Evolutionary conservation across 2,329 filamentous ascomycete species (phyloP), one percentile per base, ranked within the genome.

Genomic region (Exophiala mesophila): DNA sequence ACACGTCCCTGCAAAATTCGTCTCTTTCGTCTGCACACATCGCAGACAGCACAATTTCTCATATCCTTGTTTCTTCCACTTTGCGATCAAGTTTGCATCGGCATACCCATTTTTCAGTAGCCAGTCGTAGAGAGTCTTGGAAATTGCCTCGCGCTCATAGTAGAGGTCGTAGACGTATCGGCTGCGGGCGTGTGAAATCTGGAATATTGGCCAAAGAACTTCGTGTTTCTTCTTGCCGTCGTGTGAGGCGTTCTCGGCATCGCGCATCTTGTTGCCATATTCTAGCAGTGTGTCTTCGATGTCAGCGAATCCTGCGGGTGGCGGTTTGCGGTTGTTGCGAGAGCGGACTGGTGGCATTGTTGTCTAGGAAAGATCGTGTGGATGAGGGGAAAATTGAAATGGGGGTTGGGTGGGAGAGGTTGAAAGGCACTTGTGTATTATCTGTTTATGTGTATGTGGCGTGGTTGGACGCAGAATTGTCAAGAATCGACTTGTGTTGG

Each of bases 1-100:
- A 63, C 92, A 98, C 1, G 90, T 98, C 52, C 87, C 85, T 65
- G 90, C 92, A 72, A 97, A 98, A 66, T 98, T 98, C 20, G 92
- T 98, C 73, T 98, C 92, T 67, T 97, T 97, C n/a, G 92, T 96
- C 67, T 98, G 92, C 43, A 98, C 90, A 66, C 92, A 98, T 50
- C 89, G 80, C 41, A 96, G 73, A 64, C 92, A 98, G 67, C 92
- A 98, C 31, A 98, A 70, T 85, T 97, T 96, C 67, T 98, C 92
- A 60, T 98, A 98, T 12, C 92, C 92, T 59, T 94, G 85, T 72
- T 98, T 98, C 79, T 98, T 98, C 92, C 92, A 98, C 71, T 98
- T 98, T 10, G 92, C 92, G 61, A 98, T 97, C 60, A 98, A 71
- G 71, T 89, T 92, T 33, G 86, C 80, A 67, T 98, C 92, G 4